A percentile compares a stretch with the other conserved stretches of the same genome.
phyloP scores from a whole-genome alignment of 305 asterid species.

The Andrographis paniculata region DNA sequence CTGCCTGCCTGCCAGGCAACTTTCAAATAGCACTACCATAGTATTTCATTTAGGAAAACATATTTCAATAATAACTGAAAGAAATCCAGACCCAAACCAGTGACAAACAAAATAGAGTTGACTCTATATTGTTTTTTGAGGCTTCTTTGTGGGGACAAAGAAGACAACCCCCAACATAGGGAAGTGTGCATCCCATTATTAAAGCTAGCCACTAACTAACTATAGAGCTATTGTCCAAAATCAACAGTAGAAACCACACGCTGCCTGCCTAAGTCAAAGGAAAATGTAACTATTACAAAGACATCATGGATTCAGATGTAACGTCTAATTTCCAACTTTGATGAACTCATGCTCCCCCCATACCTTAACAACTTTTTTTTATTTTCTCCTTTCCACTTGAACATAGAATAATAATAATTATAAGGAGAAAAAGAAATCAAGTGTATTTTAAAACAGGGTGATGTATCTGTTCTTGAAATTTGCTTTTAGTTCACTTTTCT shows the following conservation, averaged over 20 bases:
- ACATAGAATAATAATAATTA: no score
- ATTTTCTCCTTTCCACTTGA: no score
- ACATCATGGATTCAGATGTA: slow-evolving; percentile 45
- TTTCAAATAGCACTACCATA: slow-evolving; percentile 24
- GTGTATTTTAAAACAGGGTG: no score
- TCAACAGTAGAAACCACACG: slow-evolving; percentile 27
- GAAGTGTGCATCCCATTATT: slow-evolving; percentile 25
- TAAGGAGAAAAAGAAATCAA: no score
- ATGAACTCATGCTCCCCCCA: not conserved
- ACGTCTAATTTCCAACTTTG: slow-evolving; percentile 15
- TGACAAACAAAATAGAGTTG: slow-evolving; percentile 5
- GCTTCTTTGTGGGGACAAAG: not conserved
- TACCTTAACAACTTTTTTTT: not conserved
- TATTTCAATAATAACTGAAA: no score
- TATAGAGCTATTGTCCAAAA: slow-evolving; percentile 26
- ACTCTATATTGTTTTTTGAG: slow-evolving; percentile 15
- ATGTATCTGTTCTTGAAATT: no score
- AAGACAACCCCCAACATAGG: slow-evolving; percentile 19
- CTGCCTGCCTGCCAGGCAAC: slow-evolving; percentile 16
- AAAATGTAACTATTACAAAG: not conserved
- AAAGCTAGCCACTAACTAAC: slow-evolving; percentile 2
- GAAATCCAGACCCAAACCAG: not conserved
- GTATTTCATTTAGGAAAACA: slow-evolving; percentile 12
- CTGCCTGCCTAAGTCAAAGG: slow-evolving; percentile 30
- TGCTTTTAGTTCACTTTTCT: no score